A percentile compares a stretch with the other conserved stretches of the same genome.
phyloP scores from a whole-genome alignment of 768 basidiomycete species.

The Hypholoma sublateritium region DNA sequence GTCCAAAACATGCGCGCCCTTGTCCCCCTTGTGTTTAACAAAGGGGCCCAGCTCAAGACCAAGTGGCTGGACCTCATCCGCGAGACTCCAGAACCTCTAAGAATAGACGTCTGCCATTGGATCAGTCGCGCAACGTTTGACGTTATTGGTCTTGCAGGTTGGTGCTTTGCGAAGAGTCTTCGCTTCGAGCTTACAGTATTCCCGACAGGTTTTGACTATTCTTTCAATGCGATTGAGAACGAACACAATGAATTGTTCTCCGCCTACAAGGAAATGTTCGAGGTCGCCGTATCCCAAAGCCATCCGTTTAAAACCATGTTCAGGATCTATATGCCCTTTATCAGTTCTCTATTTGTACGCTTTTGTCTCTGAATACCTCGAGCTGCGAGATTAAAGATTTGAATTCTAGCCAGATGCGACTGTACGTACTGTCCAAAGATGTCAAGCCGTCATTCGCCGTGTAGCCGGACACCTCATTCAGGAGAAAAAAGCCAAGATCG shows the following conservation, averaged over 20 bases:
- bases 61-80: conserved; percentile 55
- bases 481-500: conserved; percentile 74
- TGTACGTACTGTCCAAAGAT: conserved; percentile 48
- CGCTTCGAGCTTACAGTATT: neutral
- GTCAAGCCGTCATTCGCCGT: conserved; percentile 61
- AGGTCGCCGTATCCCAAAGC: conserved; percentile 62
- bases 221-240: conserved; percentile 80
- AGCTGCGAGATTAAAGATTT: neutral
- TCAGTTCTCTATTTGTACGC: conserved; percentile 58
- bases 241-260: conserved; percentile 75
- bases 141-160: conserved; percentile 87
- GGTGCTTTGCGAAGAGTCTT: conserved; percentile 10
- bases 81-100: conserved; percentile 19
- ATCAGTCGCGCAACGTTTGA: conserved; percentile 85
- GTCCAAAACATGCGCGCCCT: conserved; percentile 73
- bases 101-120: conserved; percentile 79
- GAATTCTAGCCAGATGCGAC: conserved; percentile 51
- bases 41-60: conserved; percentile 60
- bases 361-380: neutral
- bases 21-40: conserved; percentile 69
- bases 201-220: conserved; percentile 76
- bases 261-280: conserved; percentile 88
- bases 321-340: conserved; percentile 57
- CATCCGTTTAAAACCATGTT: conserved; percentile 43
- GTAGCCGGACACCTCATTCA: conserved; percentile 77